Percentiles rank a stretch among this genome's conserved stretches.
phyloP scores from a whole-genome alignment of 495 filamentous ascomycete species.

The Tuber brumale region DNA sequence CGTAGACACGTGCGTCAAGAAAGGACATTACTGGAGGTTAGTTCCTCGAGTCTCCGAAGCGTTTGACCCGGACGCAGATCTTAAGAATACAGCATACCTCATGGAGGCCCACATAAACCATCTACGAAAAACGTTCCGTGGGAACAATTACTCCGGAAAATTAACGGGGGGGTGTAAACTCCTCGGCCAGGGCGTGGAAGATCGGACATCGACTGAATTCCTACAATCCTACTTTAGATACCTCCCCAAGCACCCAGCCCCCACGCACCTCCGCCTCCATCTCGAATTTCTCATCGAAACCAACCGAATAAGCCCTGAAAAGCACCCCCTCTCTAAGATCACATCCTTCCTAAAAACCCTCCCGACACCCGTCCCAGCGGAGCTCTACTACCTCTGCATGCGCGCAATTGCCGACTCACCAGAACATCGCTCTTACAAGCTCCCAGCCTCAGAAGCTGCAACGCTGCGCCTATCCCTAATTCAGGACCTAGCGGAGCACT shows the following conservation, averaged over 20 bases:
- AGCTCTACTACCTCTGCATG: slow-evolving; percentile 45
- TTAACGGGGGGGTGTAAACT: slow-evolving; percentile 14
- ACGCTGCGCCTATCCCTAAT: not conserved
- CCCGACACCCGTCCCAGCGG: slow-evolving; percentile 41
- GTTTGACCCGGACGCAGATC: slow-evolving; percentile 22
- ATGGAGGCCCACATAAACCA: slow-evolving; percentile 43
- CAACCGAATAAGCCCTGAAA: slow-evolving; percentile 35
- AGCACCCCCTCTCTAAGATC: slow-evolving; percentile 41
- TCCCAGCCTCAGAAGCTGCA: not conserved
- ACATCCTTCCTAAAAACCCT: slow-evolving; percentile 43
- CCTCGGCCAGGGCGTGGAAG: slow-evolving; percentile 47
- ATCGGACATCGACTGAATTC: slow-evolving; percentile 49
- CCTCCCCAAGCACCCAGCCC: slow-evolving; percentile 38
- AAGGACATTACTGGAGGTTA: slow-evolving; percentile 19
- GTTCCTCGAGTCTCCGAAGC: slow-evolving; percentile 18
- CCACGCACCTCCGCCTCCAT: slow-evolving; percentile 39
- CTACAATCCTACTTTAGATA: slow-evolving; percentile 47
- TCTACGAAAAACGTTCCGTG: slow-evolving; percentile 31
- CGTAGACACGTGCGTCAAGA: not conserved
- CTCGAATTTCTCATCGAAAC: slow-evolving; percentile 42
- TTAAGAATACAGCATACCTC: slow-evolving; percentile 19
- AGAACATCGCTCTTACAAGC: slow-evolving; percentile 18
- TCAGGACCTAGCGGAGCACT: slow-evolving; percentile 16
- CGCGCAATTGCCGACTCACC: slow-evolving; percentile 42
- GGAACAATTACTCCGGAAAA: slow-evolving; percentile 1